These are phyloP conservation scores for Mycosphaerella arachidis DNA, from an alignment of 2,329 filamentous ascomycete genomes.

Conservation along the genomic window DNA sequence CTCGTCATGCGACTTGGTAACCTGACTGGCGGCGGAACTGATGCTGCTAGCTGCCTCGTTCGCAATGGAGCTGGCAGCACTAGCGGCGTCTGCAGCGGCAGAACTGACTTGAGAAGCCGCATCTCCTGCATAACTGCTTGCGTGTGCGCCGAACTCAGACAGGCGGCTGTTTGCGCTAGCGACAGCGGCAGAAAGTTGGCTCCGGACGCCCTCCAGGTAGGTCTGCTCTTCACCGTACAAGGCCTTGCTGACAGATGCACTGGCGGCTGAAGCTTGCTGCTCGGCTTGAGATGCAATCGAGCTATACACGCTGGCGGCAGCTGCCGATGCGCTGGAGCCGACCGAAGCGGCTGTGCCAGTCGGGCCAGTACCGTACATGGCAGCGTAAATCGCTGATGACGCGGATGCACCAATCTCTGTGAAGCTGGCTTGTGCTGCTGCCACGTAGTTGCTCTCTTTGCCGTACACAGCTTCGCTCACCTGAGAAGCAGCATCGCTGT, in stretches of 20 bases:
- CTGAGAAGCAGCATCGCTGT: constrained; percentile 37
- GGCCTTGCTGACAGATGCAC: constrained; percentile 41
- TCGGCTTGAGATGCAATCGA: constrained; percentile 45
- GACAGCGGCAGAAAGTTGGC: constrained; percentile 39
- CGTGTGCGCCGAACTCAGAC: constrained; percentile 36
- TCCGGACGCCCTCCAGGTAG: constrained; percentile 44
- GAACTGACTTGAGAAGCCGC: constrained; percentile 32
- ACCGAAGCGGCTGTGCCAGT: constrained; percentile 44
- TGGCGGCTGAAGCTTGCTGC: constrained; percentile 43
- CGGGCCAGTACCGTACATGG: constrained; percentile 52
- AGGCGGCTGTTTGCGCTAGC: constrained; percentile 43
- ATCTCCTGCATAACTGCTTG: constrained; percentile 27
- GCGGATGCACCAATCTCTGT: constrained; percentile 53
- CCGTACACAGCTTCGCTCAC: constrained; percentile 55
- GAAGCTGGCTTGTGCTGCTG: constrained; percentile 52
- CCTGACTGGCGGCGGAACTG: constrained; percentile 34
- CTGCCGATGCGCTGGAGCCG: constrained; percentile 35
- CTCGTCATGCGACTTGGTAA: constrained; percentile 48
- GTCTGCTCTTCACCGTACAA: constrained; percentile 51
- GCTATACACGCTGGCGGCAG: constrained; percentile 42
- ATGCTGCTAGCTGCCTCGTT: constrained; percentile 26
- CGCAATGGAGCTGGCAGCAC: constrained; percentile 36
- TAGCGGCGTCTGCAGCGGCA: constrained; percentile 45
- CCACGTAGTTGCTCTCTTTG: constrained; percentile 48
- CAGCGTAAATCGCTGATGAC: constrained; percentile 51